These are phyloP conservation scores for Geotrichum ghanense DNA, from an alignment of 805 yeast species.

Conservation along the genomic window DNA sequence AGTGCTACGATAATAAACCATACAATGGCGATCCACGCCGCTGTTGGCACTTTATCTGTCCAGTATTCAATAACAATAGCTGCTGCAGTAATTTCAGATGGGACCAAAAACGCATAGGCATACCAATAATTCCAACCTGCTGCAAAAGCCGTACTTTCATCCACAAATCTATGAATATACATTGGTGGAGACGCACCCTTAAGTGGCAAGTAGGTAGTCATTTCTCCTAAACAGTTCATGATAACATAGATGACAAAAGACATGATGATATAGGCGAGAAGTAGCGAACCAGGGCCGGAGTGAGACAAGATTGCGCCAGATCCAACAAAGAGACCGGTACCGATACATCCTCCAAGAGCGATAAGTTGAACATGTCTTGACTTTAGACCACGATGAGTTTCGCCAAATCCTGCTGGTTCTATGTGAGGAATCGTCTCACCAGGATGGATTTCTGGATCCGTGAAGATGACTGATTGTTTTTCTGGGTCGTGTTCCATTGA, in stretches of 20 bases:
- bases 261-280: slow-evolving; percentile 51
- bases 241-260: slow-evolving; percentile 55
- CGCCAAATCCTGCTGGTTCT: slow-evolving; percentile 7
- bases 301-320: slow-evolving; percentile 48
- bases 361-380: slow-evolving; percentile 61
- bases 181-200: slow-evolving; percentile 56
- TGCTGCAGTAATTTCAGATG: slow-evolving; percentile 35
- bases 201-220: slow-evolving; percentile 42
- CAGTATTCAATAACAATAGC: slow-evolving; percentile 34
- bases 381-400: slow-evolving; percentile 29
- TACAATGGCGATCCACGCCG: slow-evolving; percentile 41
- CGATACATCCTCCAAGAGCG: slow-evolving; percentile 68
- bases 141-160: slow-evolving; percentile 48
- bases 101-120: slow-evolving; percentile 36
- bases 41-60: slow-evolving; percentile 37
- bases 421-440: background rate
- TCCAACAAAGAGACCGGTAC: slow-evolving; percentile 70
- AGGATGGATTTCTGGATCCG: background rate
- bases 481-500: background rate
- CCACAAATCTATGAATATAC: slow-evolving; percentile 48
- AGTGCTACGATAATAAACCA: slow-evolving; percentile 34
- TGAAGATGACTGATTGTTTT: background rate
- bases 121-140: slow-evolving; percentile 41
- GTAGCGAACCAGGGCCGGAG: slow-evolving; percentile 65
- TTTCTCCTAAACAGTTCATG: slow-evolving; percentile 49